phyloP scores from a whole-genome alignment of 257 asterid genomes.

The Rauvolfia tetraphylla region DNA sequence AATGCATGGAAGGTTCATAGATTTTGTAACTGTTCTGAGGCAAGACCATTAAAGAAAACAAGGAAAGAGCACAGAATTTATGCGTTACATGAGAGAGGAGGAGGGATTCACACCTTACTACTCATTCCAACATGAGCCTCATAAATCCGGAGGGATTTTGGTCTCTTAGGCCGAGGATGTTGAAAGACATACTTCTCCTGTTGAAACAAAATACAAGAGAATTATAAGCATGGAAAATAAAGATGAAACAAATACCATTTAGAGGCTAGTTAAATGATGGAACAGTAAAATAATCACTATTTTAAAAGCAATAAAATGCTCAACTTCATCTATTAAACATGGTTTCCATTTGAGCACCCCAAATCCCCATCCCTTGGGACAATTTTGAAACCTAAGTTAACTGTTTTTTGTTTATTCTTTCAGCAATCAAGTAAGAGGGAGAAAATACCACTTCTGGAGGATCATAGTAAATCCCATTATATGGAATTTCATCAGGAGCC shows the following conservation, averaged over 20 bases:
- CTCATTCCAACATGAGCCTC: conserved; percentile 99
- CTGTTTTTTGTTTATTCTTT: neutral
- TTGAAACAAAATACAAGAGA: conserved; percentile 9
- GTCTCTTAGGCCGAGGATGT: conserved; percentile 89
- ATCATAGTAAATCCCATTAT: conserved; percentile 89
- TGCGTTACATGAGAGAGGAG: conserved; percentile 24
- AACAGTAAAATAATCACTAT: neutral
- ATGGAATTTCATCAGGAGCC: conserved; percentile 95
- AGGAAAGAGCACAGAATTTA: conserved; percentile 9
- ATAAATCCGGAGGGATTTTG: conserved; percentile 83
- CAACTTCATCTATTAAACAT: neutral
- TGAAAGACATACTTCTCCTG: conserved; percentile 76
- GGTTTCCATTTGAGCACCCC: neutral
- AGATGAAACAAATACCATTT: neutral
- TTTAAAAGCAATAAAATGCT: neutral
- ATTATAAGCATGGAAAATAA: neutral
- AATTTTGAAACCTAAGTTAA: neutral
- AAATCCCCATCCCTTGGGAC: neutral
- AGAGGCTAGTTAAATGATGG: neutral
- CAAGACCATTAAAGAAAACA: conserved; percentile 2
- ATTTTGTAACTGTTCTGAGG: neutral
- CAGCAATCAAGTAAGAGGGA: conserved; percentile 1
- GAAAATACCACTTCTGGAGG: conserved; percentile 87
- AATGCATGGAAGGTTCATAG: neutral
- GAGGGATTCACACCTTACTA: conserved; percentile 72